phyloP scores from a whole-genome alignment of 2,329 filamentous ascomycete genomes.

The Xylariales sp. region DNA sequence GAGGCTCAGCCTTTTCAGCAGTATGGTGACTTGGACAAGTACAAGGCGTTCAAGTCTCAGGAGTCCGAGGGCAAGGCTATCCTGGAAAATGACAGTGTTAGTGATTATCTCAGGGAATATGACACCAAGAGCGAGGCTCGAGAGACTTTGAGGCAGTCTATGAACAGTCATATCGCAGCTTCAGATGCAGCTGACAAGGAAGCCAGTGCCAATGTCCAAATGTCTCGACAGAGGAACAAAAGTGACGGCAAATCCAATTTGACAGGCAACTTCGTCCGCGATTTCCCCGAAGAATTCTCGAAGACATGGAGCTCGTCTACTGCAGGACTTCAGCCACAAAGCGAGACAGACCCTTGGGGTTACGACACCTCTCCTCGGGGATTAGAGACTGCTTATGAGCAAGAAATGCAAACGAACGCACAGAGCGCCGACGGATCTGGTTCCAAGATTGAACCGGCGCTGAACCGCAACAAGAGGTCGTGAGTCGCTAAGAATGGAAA shows the following conservation, averaged over 20 bases:
- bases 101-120: slow-evolving; percentile 32
- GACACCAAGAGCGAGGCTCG: slow-evolving; percentile 29
- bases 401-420: not conserved
- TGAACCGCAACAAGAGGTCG: slow-evolving; percentile 6
- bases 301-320: slow-evolving; percentile 32
- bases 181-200: slow-evolving; percentile 26
- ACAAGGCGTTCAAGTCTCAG: slow-evolving; percentile 31
- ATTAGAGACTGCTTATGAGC: no score
- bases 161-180: slow-evolving; percentile 23
- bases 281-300: slow-evolving; percentile 49
- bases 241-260: slow-evolving; percentile 22
- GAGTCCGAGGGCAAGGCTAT: slow-evolving; percentile 28
- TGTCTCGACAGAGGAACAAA: slow-evolving; percentile 16
- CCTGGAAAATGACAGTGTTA: slow-evolving; percentile 26
- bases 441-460: slow-evolving; percentile 7
- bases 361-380: no score
- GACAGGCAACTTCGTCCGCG: slow-evolving; percentile 44
- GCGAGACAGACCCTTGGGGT: no score
- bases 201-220: slow-evolving; percentile 19
- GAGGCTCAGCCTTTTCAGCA: slow-evolving; percentile 23
- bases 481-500: slow-evolving; percentile 8
- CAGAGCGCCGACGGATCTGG: not conserved
- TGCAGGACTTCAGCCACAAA: slow-evolving; percentile 1
- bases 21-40: slow-evolving; percentile 38
- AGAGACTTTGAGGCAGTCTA: slow-evolving; percentile 24